Evolutionary conservation across 768 basidiomycete genomes (phyloP), one percentile per base, ranked within the genome.

Genomic region (Mrakia gelida): DNA sequence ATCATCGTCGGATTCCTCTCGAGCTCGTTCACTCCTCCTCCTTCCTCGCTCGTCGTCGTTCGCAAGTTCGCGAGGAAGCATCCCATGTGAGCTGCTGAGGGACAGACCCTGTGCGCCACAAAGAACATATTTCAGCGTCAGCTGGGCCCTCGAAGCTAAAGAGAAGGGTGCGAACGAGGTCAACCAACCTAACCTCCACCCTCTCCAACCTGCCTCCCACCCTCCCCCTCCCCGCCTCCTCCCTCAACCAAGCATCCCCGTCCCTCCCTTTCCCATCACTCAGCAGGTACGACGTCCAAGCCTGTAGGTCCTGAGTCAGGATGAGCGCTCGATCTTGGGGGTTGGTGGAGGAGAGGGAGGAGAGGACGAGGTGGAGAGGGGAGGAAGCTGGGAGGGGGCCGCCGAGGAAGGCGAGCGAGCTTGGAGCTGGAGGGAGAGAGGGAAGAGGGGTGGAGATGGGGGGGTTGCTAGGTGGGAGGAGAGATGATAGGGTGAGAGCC

Each of bases 231-330:
- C 67, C 67, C 0, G 67, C 67, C 16, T 41, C 15, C 34, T 45
- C 67, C 67, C 67, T 70, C 38, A 70, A 26, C 67, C 67, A 70
- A 34, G 67, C 67, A 43, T 43, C 67, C 23, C 67, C 67, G 10
- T 70, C 67, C 26, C 26, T 41, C 5, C 34, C 34, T 34, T 18
- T 23, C 9, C 67, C 67, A 70, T 70, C 67, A n/a, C 67, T 70
- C 38, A 70, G 23, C 15, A 70, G 67, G 9, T 38, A 70, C 15
- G 67, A 70, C 41, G 67, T 70, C 67, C 67, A 70, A 4, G 34
- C 15, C 16, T 70, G 67, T 18, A 41, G 21, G 26, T 70, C 38
- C 38, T 21, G 34, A 41, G 38, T 43, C 18, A 70, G 10, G 21
- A 70, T 43, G 7, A 70, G 67, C 2, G 67, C 67, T 41, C 67